A percentile compares a stretch with the other conserved stretches of the same genome.
These are phyloP conservation scores for Irpex lacteus DNA, from an alignment of 1,284 basidiomycete genomes.

Conservation along the genomic window DNA sequence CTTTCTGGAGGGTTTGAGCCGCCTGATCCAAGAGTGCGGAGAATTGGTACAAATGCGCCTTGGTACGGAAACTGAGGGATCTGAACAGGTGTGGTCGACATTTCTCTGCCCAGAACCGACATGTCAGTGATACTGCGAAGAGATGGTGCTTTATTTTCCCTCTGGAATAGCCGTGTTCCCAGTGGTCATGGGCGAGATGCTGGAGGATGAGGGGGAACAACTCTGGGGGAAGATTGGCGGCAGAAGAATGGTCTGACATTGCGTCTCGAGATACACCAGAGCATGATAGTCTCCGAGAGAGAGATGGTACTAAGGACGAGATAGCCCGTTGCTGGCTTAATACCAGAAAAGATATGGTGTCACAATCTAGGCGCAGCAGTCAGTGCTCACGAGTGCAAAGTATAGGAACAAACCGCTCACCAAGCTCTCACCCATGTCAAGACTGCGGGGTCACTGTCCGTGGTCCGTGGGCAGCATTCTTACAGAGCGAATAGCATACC, in stretches of 20 bases:
- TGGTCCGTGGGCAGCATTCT: too few relatives aligned
- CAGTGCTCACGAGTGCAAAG: not conserved
- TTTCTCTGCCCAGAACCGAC: not conserved
- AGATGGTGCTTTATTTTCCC: not conserved
- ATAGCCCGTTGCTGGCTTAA: not conserved
- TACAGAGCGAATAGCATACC: not conserved
- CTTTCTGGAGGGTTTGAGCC: not conserved
- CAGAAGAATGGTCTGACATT: not conserved
- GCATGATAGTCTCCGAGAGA: not conserved
- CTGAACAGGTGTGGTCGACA: not conserved
- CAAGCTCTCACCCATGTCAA: too few relatives aligned
- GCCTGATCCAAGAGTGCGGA: not conserved
- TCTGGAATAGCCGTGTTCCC: not conserved
- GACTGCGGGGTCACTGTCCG: too few relatives aligned
- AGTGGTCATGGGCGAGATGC: not conserved
- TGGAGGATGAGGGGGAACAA: not conserved
- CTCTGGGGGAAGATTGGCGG: not conserved
- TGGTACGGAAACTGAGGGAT: not conserved
- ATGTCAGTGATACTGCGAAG: not conserved
- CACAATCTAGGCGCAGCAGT: too few relatives aligned
- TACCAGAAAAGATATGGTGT: not conserved
- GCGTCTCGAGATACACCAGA: not conserved
- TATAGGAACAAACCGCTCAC: not conserved
- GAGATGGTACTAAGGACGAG: not conserved
- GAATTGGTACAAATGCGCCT: not conserved